Base-by-base conservation (phyloP, 1,284 basidiomycete species). In the Ceratobasidium sp. region DNA sequence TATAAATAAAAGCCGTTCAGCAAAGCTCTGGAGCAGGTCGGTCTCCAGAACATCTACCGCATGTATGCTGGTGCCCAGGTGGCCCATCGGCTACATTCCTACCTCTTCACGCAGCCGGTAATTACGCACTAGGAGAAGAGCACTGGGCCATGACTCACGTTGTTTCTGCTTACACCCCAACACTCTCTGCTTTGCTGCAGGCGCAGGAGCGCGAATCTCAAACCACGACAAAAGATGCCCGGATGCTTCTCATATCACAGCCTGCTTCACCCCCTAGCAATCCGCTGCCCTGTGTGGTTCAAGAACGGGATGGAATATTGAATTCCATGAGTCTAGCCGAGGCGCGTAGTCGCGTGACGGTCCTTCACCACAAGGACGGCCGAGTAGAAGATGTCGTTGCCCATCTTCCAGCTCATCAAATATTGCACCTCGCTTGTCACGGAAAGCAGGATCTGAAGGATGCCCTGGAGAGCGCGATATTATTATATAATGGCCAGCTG, bases 361-460 rank as follows among this genome's bases (percentile, higher is more conserved):
- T 40, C 15, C 47, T 69, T 13, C 54, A 58, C 22, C 56, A 57
- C 20, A 35, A 47, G 31, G 55, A 17, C 8, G 47, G 55, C n/a
- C 40, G n/a, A 6, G 40, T 55, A 32, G 56, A 35, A 8, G 56
- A 40, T 1, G 20, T 62, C 0, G 32, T 67, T n/a, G 34, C 38
- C 1, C 31, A 34, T 13, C 31, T 69, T n/a, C 55, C 54, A 6
- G 25, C 42, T 15, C 54, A 58, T 29, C 25, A 50, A 15, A 22
- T 55, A 31, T 22, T 69, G 13, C 68, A 69, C 57, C 49, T 69
- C 10, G 68, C 68, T 29, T 57, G 55, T 17, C 68, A 69, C 25
- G 68, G 68, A 13, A 50, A 35, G n/a, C 68, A 69, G 49, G 45
- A 69, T 50, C 22, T 22, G 27, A 17, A n/a, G 22, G 47, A 69